A percentile compares a stretch with the other conserved stretches of the same genome.
These are phyloP conservation scores for Cordyceps farinosa DNA, from an alignment of 2,329 filamentous ascomycete genomes.

Conservation along the genomic window DNA sequence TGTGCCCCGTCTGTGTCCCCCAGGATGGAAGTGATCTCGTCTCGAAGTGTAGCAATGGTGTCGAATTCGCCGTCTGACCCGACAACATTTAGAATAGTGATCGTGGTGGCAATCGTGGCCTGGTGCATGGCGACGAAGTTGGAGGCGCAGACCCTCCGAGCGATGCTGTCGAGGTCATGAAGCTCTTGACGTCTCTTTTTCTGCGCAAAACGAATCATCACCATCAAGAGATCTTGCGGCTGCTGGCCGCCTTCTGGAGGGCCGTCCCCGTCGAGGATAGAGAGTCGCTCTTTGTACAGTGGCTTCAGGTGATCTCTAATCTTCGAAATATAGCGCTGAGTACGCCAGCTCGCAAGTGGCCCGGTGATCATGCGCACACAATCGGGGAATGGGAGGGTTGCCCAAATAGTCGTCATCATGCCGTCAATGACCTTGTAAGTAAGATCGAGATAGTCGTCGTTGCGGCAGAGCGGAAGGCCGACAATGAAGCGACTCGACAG, in stretches of 20 bases:
- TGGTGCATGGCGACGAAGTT: constrained; percentile 41
- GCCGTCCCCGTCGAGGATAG: constrained; percentile 19
- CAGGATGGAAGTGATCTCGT: constrained; percentile 35
- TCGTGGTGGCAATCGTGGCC: constrained; percentile 37
- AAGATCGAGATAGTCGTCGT: background rate
- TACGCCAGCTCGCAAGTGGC: background rate
- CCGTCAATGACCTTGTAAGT: constrained; percentile 29
- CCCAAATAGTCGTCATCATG: constrained; percentile 30
- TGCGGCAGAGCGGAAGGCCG: constrained; percentile 29
- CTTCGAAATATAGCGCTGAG: background rate
- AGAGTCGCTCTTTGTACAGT: background rate
- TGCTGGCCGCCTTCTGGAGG: constrained; percentile 23
- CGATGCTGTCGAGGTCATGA: constrained; percentile 28
- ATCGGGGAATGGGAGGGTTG: constrained; percentile 28
- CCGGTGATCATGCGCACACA: constrained; percentile 19
- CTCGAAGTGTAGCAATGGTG: constrained; percentile 35
- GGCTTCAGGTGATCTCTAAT: background rate
- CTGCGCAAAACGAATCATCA: constrained; percentile 39
- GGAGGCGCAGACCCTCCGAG: constrained; percentile 29
- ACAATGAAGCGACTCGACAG: constrained; percentile 30
- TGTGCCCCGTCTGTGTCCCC: background rate
- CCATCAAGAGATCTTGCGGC: constrained; percentile 39
- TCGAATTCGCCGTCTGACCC: constrained; percentile 34
- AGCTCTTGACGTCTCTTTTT: constrained; percentile 37
- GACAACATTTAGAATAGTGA: constrained; percentile 37